Evolutionary conservation across 1,284 basidiomycete species (phyloP), one percentile per base, ranked within the genome.

Genomic region (Rhodotorula sp.): DNA sequence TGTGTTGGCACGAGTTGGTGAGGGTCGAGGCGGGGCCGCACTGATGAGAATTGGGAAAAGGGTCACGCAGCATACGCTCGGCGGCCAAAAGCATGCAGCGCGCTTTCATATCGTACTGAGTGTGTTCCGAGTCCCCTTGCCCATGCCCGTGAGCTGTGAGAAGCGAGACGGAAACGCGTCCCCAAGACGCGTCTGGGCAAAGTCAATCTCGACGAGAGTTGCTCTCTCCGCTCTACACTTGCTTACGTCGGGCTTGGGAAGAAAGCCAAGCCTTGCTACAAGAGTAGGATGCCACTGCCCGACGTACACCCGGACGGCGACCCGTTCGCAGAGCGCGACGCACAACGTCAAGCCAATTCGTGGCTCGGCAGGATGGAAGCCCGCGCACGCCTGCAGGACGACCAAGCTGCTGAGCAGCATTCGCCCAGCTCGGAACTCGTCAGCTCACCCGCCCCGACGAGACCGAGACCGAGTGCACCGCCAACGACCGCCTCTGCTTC

Each of bases 261-360:
- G 39, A 43, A 10, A 10, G 10, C 39, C 39, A 8, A 43, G 39
- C 10, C 10, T 43, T 43, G 39, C 18, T 12, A 16, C 12, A 21
- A 16, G 12, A 20, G 58, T 5, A n/a, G 2, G 21, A 65, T 68
- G 59, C 43, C 67, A 5, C 58, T 72, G 2, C 70, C 70, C 29
- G 70, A 72, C 47, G 43, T 31, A 1, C 75, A 76, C 39, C 75
- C 75, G 2, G 75, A 76, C 62, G 75, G 75, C 12, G 73, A 76
- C 65, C 75, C 75, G 1, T 76, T 76, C 62, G 75, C 73, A 0
- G 70, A 56, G 14, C 67, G 57, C 21, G 75, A 76, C 60, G 21
- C 16, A 1, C n/a, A 47, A 8, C 57, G 59, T 10, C 49, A 52
- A 3, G 31, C 21, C n/a, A 47, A 64, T 39, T 61, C 67, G 23